Conservation (phyloP, 345 rosid genomes). For the Hevea brasiliensis region DNA sequence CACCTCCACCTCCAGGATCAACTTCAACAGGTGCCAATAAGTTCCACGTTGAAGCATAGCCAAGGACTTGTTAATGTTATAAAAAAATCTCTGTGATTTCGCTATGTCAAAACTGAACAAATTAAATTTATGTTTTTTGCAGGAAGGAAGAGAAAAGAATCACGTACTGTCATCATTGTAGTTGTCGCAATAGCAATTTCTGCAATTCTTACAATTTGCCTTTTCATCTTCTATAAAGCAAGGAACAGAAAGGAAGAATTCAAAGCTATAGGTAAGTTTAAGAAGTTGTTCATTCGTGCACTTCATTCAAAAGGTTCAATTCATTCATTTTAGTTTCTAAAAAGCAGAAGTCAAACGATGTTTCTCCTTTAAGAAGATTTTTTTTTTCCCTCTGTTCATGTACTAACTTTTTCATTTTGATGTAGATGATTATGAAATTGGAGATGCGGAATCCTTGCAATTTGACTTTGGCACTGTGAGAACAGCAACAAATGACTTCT, state of each 20-base stretch:
- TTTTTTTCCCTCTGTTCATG: neutral
- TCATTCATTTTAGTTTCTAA: too few relatives aligned
- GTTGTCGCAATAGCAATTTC: slow-evolving; percentile 4
- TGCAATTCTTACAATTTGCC: neutral
- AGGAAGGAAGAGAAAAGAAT: slow-evolving; percentile 10
- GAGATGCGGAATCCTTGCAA: neutral
- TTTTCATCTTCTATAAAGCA: neutral
- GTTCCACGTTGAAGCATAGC: neutral
- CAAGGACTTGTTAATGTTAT: slow-evolving; percentile 9
- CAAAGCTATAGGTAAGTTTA: too few relatives aligned
- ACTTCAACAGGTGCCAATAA: neutral
- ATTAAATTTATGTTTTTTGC: slow-evolving; percentile 4
- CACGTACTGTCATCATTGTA: slow-evolving; percentile 1
- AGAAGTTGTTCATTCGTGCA: neutral
- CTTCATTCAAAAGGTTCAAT: neutral
- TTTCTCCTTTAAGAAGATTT: too few relatives aligned
- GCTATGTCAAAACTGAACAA: too few relatives aligned
- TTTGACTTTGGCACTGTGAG: neutral
- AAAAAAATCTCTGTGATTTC: too few relatives aligned
- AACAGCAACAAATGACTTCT: too few relatives aligned
- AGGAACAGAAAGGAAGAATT: neutral
- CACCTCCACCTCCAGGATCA: neutral
- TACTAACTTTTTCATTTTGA: neutral
- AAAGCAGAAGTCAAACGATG: too few relatives aligned
- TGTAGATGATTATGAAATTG: neutral